Percentiles rank a stretch among this genome's conserved stretches.
These are phyloP conservation scores for Pichia sp. DNA, from an alignment of 1,139 yeast genomes.

Conservation along the genomic window DNA sequence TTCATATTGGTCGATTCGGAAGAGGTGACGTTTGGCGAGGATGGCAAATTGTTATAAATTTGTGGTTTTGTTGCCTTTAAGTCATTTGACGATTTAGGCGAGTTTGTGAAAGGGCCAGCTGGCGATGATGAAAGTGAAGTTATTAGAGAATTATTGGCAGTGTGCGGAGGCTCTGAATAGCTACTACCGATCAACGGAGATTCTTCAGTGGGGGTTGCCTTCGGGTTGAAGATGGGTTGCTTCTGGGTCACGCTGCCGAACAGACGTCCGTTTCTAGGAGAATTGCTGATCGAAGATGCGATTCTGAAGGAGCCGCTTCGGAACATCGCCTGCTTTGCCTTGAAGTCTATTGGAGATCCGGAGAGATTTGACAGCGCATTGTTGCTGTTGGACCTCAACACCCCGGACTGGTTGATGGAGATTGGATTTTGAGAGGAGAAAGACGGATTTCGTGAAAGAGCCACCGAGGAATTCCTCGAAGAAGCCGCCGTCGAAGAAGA, in stretches of 20 bases:
- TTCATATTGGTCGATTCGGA: neutral
- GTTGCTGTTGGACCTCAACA: conserved; percentile 8
- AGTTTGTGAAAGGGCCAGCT: neutral
- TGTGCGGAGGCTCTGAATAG: neutral
- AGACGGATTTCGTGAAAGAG: conserved; percentile 4
- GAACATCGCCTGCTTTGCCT: conserved; percentile 20
- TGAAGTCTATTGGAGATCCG: conserved; percentile 26
- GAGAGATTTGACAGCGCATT: conserved; percentile 1
- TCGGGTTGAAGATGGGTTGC: neutral
- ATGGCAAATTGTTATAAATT: neutral
- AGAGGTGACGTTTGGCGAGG: neutral
- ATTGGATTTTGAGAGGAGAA: conserved; percentile 11
- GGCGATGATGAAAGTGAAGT: conserved; percentile 4
- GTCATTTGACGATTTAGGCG: conserved; percentile 1
- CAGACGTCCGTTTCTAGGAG: conserved; percentile 21
- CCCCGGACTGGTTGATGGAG: conserved; percentile 6
- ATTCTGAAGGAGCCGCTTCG: conserved; percentile 24
- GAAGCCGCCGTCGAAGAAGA: conserved; percentile 3
- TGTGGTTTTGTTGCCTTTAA: neutral
- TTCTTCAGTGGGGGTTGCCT: conserved; percentile 7
- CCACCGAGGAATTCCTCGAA: conserved; percentile 8
- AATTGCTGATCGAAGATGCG: conserved; percentile 23
- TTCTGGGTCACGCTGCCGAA: conserved; percentile 23
- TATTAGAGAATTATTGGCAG: neutral
- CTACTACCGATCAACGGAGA: conserved; percentile 4